phyloP scores from a whole-genome alignment of 2,329 filamentous ascomycete species.

The Fusarium kyushuense region DNA sequence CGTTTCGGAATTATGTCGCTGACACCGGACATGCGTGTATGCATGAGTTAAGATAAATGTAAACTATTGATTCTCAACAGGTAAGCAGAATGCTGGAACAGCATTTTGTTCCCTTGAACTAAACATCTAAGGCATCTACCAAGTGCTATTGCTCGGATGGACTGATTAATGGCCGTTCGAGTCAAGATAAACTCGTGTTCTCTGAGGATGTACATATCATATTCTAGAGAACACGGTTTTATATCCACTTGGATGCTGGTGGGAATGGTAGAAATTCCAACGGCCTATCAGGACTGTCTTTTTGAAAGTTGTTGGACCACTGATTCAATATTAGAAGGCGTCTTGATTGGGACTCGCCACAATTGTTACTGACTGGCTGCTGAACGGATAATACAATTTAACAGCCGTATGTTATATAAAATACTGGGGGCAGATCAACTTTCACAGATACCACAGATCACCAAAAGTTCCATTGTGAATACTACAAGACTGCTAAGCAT shows the following conservation, averaged over 20 bases:
- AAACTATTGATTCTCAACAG: not conserved
- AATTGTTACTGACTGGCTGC: not conserved
- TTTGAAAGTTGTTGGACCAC: not conserved
- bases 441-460: not conserved
- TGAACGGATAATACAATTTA: accelerated
- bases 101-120: not conserved
- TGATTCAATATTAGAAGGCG: accelerated
- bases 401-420: not conserved
- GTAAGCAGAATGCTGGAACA: not conserved
- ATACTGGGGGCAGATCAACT: accelerated
- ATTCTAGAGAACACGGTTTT: too few species aligned
- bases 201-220: not conserved
- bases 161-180: not conserved
- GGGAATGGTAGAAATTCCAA: accelerated
- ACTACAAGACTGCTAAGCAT: too few species aligned
- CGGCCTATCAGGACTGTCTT: not conserved
- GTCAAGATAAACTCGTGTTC: not conserved
- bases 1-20: not conserved
- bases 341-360: accelerated
- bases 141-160: not conserved
- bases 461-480: not conserved
- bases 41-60: not conserved
- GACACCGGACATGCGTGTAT: accelerated
- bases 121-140: too few species aligned
- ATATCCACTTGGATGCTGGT: not conserved